Conservation (phyloP, 2,329 filamentous ascomycete species). For the Fonsecaea erecta region DNA sequence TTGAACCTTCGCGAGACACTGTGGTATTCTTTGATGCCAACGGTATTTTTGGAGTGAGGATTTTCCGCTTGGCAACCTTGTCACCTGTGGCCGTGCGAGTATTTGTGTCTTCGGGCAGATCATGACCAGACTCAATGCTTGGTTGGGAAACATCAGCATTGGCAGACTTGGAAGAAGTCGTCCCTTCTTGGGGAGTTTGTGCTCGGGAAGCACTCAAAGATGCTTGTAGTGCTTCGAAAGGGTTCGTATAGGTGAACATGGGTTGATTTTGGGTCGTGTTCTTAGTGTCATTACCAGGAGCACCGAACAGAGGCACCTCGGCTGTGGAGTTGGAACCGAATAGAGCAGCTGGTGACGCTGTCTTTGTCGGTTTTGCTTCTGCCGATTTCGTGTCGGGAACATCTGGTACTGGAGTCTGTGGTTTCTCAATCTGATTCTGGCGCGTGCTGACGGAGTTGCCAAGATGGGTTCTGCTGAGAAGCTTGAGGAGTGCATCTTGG, state of each 20-base stretch:
- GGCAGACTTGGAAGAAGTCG: constrained; percentile 34
- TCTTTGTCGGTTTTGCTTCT: constrained; percentile 30
- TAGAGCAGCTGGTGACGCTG: not conserved
- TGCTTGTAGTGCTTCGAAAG: constrained; percentile 71
- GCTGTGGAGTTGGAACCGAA: constrained; percentile 25
- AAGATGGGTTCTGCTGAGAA: constrained; percentile 74
- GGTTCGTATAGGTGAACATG: constrained; percentile 73
- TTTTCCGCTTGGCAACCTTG: constrained; percentile 25
- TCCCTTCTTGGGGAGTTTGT: constrained; percentile 47
- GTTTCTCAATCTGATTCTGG: constrained; percentile 21
- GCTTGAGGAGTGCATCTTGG: constrained; percentile 81
- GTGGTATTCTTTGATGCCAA: constrained; percentile 21
- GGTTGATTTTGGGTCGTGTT: constrained; percentile 47
- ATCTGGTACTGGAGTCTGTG: constrained; percentile 13
- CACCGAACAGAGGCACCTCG: constrained; percentile 46
- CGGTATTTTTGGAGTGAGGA: constrained; percentile 27
- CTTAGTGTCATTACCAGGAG: constrained; percentile 42
- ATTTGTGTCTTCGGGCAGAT: constrained; percentile 6
- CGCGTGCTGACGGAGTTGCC: constrained; percentile 10
- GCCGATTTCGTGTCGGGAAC: constrained; percentile 19
- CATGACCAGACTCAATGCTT: constrained; percentile 26
- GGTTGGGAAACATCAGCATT: constrained; percentile 41
- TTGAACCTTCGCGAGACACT: constrained; percentile 26
- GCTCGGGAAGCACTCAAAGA: constrained; percentile 69
- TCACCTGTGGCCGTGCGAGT: constrained; percentile 17